A percentile compares a stretch with the other conserved stretches of the same genome.
Evolutionary conservation across 2,329 filamentous ascomycete species (phyloP).

Genomic region (Epichloe brachyelytri): DNA sequence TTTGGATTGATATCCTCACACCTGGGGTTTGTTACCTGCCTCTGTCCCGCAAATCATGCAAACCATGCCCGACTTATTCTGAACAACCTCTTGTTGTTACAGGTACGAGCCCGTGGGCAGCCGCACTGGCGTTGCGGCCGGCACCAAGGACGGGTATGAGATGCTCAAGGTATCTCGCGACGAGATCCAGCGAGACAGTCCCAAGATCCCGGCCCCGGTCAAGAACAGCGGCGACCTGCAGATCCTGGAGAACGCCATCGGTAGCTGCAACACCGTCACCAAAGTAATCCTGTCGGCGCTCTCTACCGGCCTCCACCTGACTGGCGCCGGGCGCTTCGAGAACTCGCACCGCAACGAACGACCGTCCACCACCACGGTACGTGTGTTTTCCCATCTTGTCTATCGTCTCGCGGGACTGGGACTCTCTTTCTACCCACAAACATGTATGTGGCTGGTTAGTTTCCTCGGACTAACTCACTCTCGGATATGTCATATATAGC

Average conservation of each 20-base stretch:
- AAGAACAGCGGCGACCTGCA: slow-evolving; percentile 35
- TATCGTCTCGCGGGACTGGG: too few relatives aligned
- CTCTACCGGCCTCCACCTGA: slow-evolving; percentile 32
- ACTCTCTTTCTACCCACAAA: too few relatives aligned
- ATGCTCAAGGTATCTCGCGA: slow-evolving; percentile 40
- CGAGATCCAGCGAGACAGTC: slow-evolving; percentile 34
- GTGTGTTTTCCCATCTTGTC: too few relatives aligned
- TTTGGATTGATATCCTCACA: slow-evolving; percentile 40
- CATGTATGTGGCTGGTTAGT: too few relatives aligned
- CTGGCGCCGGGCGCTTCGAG: slow-evolving; percentile 33
- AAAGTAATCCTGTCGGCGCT: slow-evolving; percentile 38
- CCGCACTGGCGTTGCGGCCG: slow-evolving; percentile 32
- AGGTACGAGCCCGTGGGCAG: slow-evolving; percentile 37
- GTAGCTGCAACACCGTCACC: slow-evolving; percentile 36
- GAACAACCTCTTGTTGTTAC: background rate
- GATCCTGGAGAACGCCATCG: slow-evolving; percentile 36
- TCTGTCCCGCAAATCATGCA: background rate
- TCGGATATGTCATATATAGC: slow-evolving; percentile 1
- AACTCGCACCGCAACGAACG: slow-evolving; percentile 37
- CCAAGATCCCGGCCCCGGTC: slow-evolving; percentile 32
- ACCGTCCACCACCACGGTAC: slow-evolving; percentile 30
- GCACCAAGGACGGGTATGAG: slow-evolving; percentile 39
- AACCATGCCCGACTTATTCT: background rate
- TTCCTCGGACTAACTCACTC: background rate
- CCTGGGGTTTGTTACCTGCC: slow-evolving; percentile 27